Evolutionary conservation across 2,329 filamentous ascomycete genomes (phyloP), one percentile per base, ranked within the genome.

Genomic region (Dactylellina cionopaga): DNA sequence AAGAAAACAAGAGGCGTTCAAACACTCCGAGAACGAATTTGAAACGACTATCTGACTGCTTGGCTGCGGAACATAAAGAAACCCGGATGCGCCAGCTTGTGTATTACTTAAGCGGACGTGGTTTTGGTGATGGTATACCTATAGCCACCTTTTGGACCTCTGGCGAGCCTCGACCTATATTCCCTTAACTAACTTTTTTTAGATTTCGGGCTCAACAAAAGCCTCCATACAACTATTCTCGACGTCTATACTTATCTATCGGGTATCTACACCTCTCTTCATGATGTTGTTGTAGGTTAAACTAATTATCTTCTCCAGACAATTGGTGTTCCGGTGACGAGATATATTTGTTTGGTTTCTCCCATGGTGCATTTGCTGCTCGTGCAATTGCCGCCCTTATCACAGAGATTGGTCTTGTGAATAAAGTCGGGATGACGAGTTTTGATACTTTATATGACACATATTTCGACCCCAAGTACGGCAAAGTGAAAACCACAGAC

Each of bases 241-340:
- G 59, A 65, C 5, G 43, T 52, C 1, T 72, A 65, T 25, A 65
- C 68, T 13, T 72, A 65, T 43, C 43, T 72, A 24, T 72, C 68
- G 0, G 59, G 68, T 72, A 33, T 5, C 11, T 59, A 11, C 4
- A 25, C 5, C 17, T 47, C 5, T 56, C n/a, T n/a, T n/a, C n/a
- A n/a, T n/a, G n/a, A 29, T 22, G 3, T 24, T 41, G 19, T 13
- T 7, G 9, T 22, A 24, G 6, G 10, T 6, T 11, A 3, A 19
- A 24, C 33, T 17, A 5, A 25, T 10, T 25, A 17, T 5, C 6
- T 6, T 17, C 24, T 59, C 13, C 7, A 72, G 68, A 85, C 75
- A 89, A 89, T 78, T 88, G 88, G 76, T 81, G 82, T 54, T 81
- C 83, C 54, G 85, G 85, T 1, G 86, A 88, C 73, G 83, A 87